phyloP scores from a whole-genome alignment of 1,284 basidiomycete species.

The Cerioporus squamosus region DNA sequence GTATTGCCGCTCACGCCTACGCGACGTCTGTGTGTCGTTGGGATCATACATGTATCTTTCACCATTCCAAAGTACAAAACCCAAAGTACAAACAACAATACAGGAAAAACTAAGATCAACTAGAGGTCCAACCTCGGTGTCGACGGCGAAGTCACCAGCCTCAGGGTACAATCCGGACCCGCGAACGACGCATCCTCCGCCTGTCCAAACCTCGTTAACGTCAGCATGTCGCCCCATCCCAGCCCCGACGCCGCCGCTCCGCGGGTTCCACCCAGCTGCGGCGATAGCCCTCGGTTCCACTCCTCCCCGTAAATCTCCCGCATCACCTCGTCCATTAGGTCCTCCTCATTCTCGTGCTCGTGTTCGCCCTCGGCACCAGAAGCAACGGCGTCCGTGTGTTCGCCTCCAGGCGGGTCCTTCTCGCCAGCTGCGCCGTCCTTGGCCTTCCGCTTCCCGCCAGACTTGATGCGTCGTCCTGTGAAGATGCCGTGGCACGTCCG shows the following conservation, averaged over 20 bases:
- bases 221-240: slow-evolving; percentile 20
- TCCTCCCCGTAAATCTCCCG: slow-evolving; percentile 33
- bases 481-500: slow-evolving; percentile 30
- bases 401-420: slow-evolving; percentile 7
- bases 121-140: slow-evolving; percentile 13
- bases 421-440: not conserved
- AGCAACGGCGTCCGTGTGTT: not conserved
- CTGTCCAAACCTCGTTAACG: slow-evolving; percentile 7
- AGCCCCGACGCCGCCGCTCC: slow-evolving; percentile 13
- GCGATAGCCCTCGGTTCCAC: slow-evolving; percentile 26
- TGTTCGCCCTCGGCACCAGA: not conserved
- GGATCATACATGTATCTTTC: too few species aligned
- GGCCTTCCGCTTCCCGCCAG: slow-evolving; percentile 14
- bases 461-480: slow-evolving; percentile 16
- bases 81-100: too few species aligned
- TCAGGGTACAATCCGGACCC: slow-evolving; percentile 27
- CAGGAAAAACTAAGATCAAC: not conserved
- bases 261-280: slow-evolving; percentile 1
- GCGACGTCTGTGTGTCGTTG: not conserved
- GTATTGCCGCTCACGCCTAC: not conserved
- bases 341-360: slow-evolving; percentile 27
- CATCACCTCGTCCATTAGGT: slow-evolving; percentile 36
- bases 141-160: slow-evolving; percentile 28
- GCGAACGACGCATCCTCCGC: slow-evolving; percentile 27
- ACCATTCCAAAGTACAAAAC: too few species aligned